Percentiles rank a stretch among this genome's conserved stretches.
Evolutionary conservation across 208 protist species (phyloP).

Genomic region (Blechomonas ayalai): DNA sequence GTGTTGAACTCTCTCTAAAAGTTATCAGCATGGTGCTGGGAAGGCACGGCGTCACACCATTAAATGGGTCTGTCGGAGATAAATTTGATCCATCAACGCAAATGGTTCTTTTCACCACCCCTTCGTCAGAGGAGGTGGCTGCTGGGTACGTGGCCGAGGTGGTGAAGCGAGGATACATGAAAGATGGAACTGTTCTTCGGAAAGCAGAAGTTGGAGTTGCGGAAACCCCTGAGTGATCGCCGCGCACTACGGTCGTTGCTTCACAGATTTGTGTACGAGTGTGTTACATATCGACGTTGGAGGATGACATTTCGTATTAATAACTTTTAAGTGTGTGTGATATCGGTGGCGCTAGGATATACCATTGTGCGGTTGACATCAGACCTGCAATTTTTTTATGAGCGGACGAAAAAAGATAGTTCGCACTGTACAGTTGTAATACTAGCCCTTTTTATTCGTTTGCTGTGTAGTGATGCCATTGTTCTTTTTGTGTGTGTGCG

Average conservation of each 20-base stretch:
- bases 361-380: too few relatives aligned
- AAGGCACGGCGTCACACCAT: conserved; percentile 27
- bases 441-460: background rate
- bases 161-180: conserved; percentile 46
- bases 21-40: conserved; percentile 37
- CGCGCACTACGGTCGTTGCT: background rate
- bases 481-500: background rate
- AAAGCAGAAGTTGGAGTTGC: conserved; percentile 49
- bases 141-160: conserved; percentile 30
- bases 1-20: conserved; percentile 39
- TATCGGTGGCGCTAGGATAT: too few relatives aligned
- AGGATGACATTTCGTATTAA: background rate
- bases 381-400: too few relatives aligned
- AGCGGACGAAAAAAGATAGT: too few relatives aligned
- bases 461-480: background rate
- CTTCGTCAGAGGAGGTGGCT: conserved; percentile 14
- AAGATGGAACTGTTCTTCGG: conserved; percentile 32
- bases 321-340: too few relatives aligned
- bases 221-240: conserved; percentile 7
- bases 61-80: conserved; percentile 16
- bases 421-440: too few relatives aligned
- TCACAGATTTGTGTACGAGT: background rate
- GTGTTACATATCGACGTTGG: background rate
- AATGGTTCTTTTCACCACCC: conserved; percentile 35
- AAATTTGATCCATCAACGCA: conserved; percentile 31